Evolutionary conservation across 306 rosid species (phyloP), one percentile per base, ranked within the genome.

Genomic region (Crataegus laevigata): DNA sequence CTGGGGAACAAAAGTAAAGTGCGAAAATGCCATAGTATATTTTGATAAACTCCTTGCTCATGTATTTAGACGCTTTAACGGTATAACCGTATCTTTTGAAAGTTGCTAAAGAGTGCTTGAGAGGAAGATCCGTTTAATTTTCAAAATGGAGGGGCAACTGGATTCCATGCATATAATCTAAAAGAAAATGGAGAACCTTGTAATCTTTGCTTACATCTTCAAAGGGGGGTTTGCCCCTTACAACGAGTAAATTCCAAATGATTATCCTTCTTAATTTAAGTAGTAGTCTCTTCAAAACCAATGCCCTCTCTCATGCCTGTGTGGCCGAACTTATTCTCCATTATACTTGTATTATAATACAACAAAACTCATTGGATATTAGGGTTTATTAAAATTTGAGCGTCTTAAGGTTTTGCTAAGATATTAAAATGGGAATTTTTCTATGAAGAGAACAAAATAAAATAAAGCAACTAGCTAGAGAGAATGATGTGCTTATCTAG

Each of bases 311-410:
- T 67, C 65, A 24, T 45, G 64, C 66, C 66, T 55, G 68, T 74
- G 59, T 60, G 52, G 4, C 28, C 24, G 90, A 84, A 80, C 60
- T 51, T 82, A 84, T 87, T 87, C 89, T 77, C 84, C 85, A 82
- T 82, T 81, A 76, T 55, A 69, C 65, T 60, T 29, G 25, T 73
- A 76, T 79, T 78, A 71, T 77, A 85, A 68, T 66, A 65, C 34
- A 65, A 54, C 19, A 77, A 59, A 25, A 19, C 68, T 65, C 32
- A 82, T 77, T 77, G 79, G 80, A 3, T 21, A 8, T 52, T 32
- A 30, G 47, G 82, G 47, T 57, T 77, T 68, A n/a, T 21, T 51
- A 78, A 78, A 47, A 45, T 76, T 8, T 32, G 54, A 43, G 11
- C 75, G 54, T 47, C 54, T 47, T 47, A 5, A 15, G 54, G 40